phyloP scores from a whole-genome alignment of 2,329 filamentous ascomycete genomes.

The Nemania bipapillata region DNA sequence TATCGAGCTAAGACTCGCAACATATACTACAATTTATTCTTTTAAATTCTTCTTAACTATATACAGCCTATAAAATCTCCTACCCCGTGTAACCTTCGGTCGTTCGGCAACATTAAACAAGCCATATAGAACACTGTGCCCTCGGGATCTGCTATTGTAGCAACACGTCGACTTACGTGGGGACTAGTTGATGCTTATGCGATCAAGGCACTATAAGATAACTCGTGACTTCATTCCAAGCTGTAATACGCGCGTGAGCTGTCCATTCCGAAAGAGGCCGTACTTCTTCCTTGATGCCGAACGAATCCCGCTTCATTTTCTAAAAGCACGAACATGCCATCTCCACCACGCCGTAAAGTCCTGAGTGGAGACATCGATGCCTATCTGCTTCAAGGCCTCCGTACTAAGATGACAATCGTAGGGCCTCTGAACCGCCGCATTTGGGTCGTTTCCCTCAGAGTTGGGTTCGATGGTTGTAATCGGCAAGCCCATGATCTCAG shows the following conservation, averaged over 20 bases:
- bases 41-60: not conserved
- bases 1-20: not conserved
- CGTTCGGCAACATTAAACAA: not conserved
- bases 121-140: not conserved
- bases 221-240: not conserved
- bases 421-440: conserved; percentile 77
- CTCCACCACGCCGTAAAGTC: conserved; percentile 87
- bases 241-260: not conserved
- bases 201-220: not conserved
- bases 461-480: conserved; percentile 75
- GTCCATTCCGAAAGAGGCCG: not conserved
- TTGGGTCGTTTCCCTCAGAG: conserved; percentile 76
- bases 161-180: not conserved
- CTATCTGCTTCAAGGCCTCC: conserved; percentile 74
- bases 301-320: conserved; percentile 55
- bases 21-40: not conserved
- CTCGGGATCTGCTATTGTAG: not conserved
- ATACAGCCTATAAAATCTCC: not conserved
- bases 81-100: not conserved
- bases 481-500: conserved; percentile 80
- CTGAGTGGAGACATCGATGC: conserved; percentile 77
- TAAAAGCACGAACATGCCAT: conserved; percentile 69
- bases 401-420: conserved; percentile 91
- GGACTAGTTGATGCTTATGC: not conserved
- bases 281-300: no score